Evolutionary conservation across 2,329 filamentous ascomycete genomes (phyloP), one percentile per base, ranked within the genome.

Genomic region (Lachnellula cervina): DNA sequence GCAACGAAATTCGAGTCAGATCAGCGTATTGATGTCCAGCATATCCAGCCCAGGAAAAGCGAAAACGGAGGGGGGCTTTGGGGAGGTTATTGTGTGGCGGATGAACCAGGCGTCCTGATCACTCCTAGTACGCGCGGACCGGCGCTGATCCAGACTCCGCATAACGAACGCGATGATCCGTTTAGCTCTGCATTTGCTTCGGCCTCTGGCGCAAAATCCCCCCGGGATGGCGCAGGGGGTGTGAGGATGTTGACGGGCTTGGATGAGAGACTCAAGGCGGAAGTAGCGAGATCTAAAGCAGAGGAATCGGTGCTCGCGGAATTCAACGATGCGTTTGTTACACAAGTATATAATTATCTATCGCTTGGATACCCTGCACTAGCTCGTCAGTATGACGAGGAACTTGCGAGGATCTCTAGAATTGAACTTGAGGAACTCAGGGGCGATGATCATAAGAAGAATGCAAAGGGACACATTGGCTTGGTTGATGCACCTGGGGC

Each of bases 331-430:
- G 78, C 78, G 3, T 96, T 97, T 69, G 84, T 97, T 54, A 96
- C 92, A 0, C 93, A 97, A 72, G 92, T 97, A 7, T 97, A 95
- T 79, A 97, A 97, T 71, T 97, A 97, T 71, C 79, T 97, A 16
- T 96, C 90, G 0, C 80, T 97, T 5, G 93, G 93, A 5, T 97
- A 97, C 70, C 92, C 93, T 3, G 86, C 89, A 35, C 84, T 91
- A 66, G 93, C 92, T 11, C 83, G 87, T 21, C 80, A 83, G 38
- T 97, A 89, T 67, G 93, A 97, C 68, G 81, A 86, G 11, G 93
- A 97, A 74, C 77, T 97, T 19, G 83, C 86, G 63, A 90, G 88
- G 69, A 95, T 97, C 55, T 88, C 86, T 34, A 78, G 80, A 9
- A 84, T 96, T 6, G 69, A 81, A 0, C 68, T 93, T 7, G 76